These are phyloP conservation scores for Luffa acutangula DNA, from an alignment of 306 rosid genomes.

Conservation along the genomic window DNA sequence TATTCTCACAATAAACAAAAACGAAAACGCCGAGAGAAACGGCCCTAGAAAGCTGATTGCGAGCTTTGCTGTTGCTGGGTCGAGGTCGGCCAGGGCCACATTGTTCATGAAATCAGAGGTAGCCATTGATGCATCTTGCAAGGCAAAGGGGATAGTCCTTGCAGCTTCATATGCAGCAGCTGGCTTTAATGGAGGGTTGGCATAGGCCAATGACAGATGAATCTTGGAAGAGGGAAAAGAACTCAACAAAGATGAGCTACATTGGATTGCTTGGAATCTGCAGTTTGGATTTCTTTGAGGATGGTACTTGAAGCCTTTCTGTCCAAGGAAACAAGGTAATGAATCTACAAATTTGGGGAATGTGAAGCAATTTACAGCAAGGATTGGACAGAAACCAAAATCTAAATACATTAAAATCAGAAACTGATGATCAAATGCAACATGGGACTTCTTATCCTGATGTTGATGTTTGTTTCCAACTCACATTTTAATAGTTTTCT, in stretches of 20 bases:
- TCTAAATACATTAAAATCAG: background rate
- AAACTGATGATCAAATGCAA: background rate
- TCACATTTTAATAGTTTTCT: background rate
- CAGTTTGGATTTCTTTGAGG: conserved; percentile 17
- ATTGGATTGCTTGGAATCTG: conserved; percentile 13
- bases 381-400: background rate
- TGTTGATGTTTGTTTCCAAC: background rate
- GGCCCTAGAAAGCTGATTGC: conserved; percentile 70
- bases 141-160: conserved; percentile 9
- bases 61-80: conserved; percentile 69
- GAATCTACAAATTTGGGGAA: background rate
- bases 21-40: conserved; percentile 54
- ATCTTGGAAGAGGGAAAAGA: conserved; percentile 15
- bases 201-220: conserved; percentile 5
- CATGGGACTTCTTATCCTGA: background rate
- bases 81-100: conserved; percentile 56
- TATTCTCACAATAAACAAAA: conserved; percentile 69
- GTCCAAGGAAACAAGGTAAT: conserved; percentile 9
- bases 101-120: conserved; percentile 21
- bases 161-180: conserved; percentile 15
- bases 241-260: conserved; percentile 26
- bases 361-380: background rate
- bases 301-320: conserved; percentile 34
- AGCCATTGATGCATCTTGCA: conserved; percentile 19
- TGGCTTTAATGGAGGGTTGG: conserved; percentile 14